Evolutionary conservation across 257 asterid genomes (phyloP).

Genomic region (Marsdenia floribunda): DNA sequence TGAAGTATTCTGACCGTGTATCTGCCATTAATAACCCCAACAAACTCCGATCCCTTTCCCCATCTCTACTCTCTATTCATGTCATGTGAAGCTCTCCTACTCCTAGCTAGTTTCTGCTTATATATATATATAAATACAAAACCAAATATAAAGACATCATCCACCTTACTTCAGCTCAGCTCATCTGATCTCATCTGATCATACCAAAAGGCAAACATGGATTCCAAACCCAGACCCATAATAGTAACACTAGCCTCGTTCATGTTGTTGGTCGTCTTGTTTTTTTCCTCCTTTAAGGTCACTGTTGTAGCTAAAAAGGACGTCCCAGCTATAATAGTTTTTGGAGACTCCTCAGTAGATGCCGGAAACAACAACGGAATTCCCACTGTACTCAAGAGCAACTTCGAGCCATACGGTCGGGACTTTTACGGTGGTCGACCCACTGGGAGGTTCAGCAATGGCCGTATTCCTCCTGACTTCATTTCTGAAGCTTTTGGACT

Average conservation of each 20-base stretch:
- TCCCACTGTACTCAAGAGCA: constrained; percentile 69
- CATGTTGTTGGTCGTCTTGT: background rate
- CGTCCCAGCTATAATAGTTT: constrained; percentile 80
- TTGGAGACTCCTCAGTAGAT: constrained; percentile 89
- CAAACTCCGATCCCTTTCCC: constrained; percentile 14
- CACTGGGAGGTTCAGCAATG: constrained; percentile 83
- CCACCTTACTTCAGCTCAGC: background rate
- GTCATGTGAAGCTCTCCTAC: background rate
- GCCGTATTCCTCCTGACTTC: constrained; percentile 81
- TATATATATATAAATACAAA: background rate
- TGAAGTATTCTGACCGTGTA: background rate
- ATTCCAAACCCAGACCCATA: background rate
- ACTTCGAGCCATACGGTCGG: constrained; percentile 84
- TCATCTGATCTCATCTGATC: background rate
- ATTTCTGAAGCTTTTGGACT: constrained; percentile 75
- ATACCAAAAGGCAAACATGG: background rate
- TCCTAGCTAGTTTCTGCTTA: background rate
- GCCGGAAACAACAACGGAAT: constrained; percentile 84
- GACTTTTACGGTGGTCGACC: constrained; percentile 69
- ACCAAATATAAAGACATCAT: background rate
- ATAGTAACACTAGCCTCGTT: background rate
- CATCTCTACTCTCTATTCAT: constrained; percentile 13
- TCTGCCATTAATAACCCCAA: constrained; percentile 19
- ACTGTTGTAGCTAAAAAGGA: constrained; percentile 17
- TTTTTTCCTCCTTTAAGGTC: background rate